phyloP scores from a whole-genome alignment of 2,329 filamentous ascomycete genomes.

The Pseudogymnoascus sp. region DNA sequence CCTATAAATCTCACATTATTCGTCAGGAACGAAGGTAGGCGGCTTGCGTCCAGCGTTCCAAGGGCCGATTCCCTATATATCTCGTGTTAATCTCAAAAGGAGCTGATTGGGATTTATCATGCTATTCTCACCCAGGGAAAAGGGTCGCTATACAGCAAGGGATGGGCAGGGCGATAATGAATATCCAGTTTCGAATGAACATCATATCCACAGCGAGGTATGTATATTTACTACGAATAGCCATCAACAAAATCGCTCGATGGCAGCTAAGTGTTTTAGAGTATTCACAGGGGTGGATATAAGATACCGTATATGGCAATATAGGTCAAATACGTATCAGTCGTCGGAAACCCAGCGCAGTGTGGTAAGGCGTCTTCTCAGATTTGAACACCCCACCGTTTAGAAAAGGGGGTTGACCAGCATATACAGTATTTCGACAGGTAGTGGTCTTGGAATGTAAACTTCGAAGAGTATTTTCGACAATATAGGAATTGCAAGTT shows the following conservation, averaged over 20 bases:
- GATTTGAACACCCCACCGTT: background rate
- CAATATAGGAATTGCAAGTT: background rate
- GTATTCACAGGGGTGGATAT: background rate
- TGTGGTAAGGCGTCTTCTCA: background rate
- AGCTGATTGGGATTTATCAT: background rate
- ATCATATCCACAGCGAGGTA: background rate
- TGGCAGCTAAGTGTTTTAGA: background rate
- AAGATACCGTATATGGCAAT: background rate
- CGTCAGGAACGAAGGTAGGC: slow-evolving; percentile 35
- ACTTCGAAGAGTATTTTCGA: background rate
- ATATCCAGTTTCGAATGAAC: background rate
- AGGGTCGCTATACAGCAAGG: background rate
- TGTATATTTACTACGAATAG: background rate
- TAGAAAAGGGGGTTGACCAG: background rate
- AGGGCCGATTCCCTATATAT: slow-evolving; percentile 18
- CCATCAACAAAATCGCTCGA: background rate
- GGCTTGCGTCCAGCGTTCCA: slow-evolving; percentile 29
- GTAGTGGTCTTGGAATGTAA: background rate
- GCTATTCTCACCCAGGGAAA: background rate
- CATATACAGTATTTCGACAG: background rate
- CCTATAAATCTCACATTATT: slow-evolving; percentile 30
- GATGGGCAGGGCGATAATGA: background rate
- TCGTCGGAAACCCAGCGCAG: background rate
- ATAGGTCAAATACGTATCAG: background rate
- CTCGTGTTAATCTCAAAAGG: background rate